Evolutionary conservation across 1,284 basidiomycete genomes (phyloP), one percentile per base, ranked within the genome.

Genomic region (Ganoderma sp.): DNA sequence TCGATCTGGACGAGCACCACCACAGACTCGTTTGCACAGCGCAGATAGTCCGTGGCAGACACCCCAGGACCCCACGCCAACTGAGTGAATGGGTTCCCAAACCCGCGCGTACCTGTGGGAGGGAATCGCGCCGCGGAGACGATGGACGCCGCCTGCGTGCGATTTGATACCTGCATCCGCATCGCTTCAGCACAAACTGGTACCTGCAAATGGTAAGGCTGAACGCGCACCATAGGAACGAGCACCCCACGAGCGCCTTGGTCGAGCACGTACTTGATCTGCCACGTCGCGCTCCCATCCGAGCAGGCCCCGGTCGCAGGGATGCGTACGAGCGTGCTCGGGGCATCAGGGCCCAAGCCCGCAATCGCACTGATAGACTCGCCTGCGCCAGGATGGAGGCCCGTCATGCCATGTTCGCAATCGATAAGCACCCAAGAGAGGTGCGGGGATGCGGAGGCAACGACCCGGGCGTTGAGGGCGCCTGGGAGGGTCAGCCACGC

Each of bases 1-100:
- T 91, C 89, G 67, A 91, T 90, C 76, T 91, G 90, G 3, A 89
- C 84, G 78, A 91, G 85, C 25, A 91, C 83, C 14, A 88, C 72
- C n/a, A 90, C 77, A 48, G 82, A 80, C 0, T 87, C 82, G 73
- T 92, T 90, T 2, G 89, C 89, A 8, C 78, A 77, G 0, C 78
- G 74, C 48, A 90, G 78, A 73, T 92, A 92, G 60, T 90, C 85
- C 2, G 78, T 70, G 0, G 80, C 75, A 2, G 79, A 80, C n/a
- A 86, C 72, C 22, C 61, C 66, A 1, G 67, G 43, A 17, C 83
- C 83, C 89, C 89, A 91, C 25, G 79, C 80, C 14, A 77, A 79
- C 62, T 88, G 87, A 0, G 87, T 86, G 77, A 87, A 88, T 2
- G 88, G 84, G 71, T 81, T 88, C 0, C 89, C 90, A 70, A 88